Evolutionary conservation across 169 alveolate genomes (phyloP), one percentile per base, ranked within the genome.

Genomic region (Cryptosporidium sp.): DNA sequence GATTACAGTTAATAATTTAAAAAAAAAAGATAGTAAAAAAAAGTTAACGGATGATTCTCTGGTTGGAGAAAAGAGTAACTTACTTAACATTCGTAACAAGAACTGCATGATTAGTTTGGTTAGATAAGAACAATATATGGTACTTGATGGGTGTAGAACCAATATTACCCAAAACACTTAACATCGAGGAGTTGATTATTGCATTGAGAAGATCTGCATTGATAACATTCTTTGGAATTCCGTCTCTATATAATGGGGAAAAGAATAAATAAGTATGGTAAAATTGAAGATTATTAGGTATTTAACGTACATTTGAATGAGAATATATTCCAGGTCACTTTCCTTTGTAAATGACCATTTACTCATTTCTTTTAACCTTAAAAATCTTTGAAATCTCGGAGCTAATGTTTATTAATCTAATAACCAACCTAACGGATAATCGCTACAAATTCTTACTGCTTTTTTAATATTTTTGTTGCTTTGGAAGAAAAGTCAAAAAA

Each of bases 101-200:
- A 16, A 80, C 52, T 26, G 89, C 89, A 21, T 43, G 51, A 26
- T 59, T 62, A 18, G 50, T 33, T 48, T 80, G 23, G 41, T 29
- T 29, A 26, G 89, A 80, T 41, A 80, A 35, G 41, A 18, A 65
- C 37, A 80, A 10, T 9, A 80, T 80, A 65, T 80, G 55, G 55
- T 62, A 80, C 41, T 62, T 37, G 16, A 80, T 26, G 18, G 89
- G 75, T 6, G 70, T 26, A 5, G 89, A 80, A 21, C 89, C 89
- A 80, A 80, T 45, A 39, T 65, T 65, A 10, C 89, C 89, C 50
- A 80, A 31, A 9, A 29, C 31, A 41, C 21, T 80, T 26, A 35
- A 14, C 10, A 80, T 23, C 4, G 89, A 61, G 9, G 74, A 41
- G n/a, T 80, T 43, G 1, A 80, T 80, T 23, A 80, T 43, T 61